Evolutionary conservation across 2,329 filamentous ascomycete species (phyloP).

Genomic region (Ophiostoma novo-ulmi): DNA sequence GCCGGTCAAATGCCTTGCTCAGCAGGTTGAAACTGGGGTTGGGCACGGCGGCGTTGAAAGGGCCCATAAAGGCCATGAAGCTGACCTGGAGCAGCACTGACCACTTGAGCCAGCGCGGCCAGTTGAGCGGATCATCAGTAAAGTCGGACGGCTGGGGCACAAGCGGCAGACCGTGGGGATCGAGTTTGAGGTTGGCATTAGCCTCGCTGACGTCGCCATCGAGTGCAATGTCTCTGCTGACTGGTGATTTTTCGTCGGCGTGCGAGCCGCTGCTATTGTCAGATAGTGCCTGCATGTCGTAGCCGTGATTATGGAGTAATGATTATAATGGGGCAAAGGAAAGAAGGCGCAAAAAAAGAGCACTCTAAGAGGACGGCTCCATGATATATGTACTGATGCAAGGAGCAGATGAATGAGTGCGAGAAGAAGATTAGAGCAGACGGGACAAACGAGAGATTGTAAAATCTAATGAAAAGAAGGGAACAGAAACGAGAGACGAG

Average conservation of each 20-base stretch:
- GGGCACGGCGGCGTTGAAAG: constrained; percentile 26
- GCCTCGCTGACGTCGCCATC: constrained; percentile 7
- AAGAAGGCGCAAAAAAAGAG: not conserved
- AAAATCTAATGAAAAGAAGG: not conserved
- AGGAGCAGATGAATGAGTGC: not conserved
- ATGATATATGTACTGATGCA: not conserved
- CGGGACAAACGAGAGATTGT: not conserved
- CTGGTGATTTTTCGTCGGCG: constrained; percentile 17
- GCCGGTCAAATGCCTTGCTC: constrained; percentile 15
- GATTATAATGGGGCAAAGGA: not conserved
- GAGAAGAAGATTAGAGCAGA: not conserved
- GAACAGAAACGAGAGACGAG: not conserved
- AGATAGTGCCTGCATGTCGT: constrained; percentile 3
- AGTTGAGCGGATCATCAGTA: constrained; percentile 27
- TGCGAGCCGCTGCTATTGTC: constrained; percentile 22
- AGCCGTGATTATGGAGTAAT: not conserved
- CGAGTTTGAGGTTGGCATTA: constrained; percentile 18
- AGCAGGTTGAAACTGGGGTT: constrained; percentile 24
- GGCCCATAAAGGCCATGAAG: constrained; percentile 26
- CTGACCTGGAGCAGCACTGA: constrained; percentile 26
- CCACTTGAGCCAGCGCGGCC: constrained; percentile 27
- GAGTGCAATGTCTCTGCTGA: constrained; percentile 11
- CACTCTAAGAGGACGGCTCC: not conserved
- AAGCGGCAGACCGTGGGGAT: constrained; percentile 26
- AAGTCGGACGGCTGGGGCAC: constrained; percentile 25